Conservation (phyloP, 768 basidiomycete species). For the Xanthoconium purpureum region DNA sequence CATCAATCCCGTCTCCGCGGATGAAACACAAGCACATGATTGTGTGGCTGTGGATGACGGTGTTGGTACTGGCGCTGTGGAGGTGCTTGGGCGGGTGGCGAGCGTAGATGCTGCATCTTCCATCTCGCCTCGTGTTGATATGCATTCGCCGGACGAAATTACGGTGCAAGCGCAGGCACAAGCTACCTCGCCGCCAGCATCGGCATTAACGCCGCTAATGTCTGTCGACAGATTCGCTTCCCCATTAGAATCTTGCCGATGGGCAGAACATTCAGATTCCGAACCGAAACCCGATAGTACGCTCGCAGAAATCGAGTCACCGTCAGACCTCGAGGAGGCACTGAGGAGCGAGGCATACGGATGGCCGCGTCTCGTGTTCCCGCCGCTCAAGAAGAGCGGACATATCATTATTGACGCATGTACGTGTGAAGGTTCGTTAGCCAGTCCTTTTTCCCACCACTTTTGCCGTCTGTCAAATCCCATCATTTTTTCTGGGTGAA, state of each 20-base stretch:
- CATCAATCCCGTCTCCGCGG: conserved; percentile 22
- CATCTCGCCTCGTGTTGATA: conserved; percentile 27
- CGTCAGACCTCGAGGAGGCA: conserved; percentile 44
- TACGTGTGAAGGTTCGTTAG: conserved; percentile 63
- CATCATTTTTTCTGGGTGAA: conserved; percentile 8
- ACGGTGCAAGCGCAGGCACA: conserved; percentile 13
- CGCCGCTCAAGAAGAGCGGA: conserved; percentile 89
- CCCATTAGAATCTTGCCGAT: conserved; percentile 1
- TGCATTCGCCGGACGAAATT: conserved; percentile 10
- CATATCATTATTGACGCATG: conserved; percentile 93
- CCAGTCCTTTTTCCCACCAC: conserved; percentile 6
- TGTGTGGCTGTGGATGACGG: conserved; percentile 19
- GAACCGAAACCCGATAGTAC: conserved; percentile 1
- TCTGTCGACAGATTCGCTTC: conserved; percentile 7
- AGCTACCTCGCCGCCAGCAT: conserved; percentile 1
- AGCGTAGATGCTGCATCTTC: conserved; percentile 16
- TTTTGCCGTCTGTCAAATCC: background rate
- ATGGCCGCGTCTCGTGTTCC: conserved; percentile 90
- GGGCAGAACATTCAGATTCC: background rate
- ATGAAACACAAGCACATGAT: conserved; percentile 12
- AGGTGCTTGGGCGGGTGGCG: conserved; percentile 15
- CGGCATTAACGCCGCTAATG: conserved; percentile 14
- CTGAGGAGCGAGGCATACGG: conserved; percentile 73
- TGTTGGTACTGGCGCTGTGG: conserved; percentile 18
- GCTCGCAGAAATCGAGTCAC: conserved; percentile 13